These are phyloP conservation scores for Coniella lustricola DNA, from an alignment of 2,329 filamentous ascomycete species.

Conservation along the genomic window DNA sequence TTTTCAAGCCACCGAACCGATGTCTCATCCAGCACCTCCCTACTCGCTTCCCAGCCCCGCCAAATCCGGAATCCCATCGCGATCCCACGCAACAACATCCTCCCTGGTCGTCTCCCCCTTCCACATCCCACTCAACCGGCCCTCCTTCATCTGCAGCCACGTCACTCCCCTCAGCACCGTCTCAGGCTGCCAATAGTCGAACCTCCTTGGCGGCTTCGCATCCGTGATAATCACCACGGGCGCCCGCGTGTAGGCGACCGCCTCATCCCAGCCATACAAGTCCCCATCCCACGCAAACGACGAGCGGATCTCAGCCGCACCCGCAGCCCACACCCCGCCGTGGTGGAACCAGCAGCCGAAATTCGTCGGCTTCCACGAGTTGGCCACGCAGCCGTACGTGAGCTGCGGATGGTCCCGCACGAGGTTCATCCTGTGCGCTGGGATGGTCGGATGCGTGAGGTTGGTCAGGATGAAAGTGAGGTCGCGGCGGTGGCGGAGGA, in stretches of 20 bases:
- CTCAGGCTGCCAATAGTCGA: neutral
- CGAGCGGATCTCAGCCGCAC: neutral
- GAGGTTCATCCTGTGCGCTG: neutral
- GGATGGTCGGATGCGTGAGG: conserved; percentile 7
- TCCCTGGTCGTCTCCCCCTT: neutral
- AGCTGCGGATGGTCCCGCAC: conserved; percentile 1
- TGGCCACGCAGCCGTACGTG: conserved; percentile 2
- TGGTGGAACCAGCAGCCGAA: conserved; percentile 13
- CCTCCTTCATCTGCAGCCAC: neutral
- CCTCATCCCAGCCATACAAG: conserved; percentile 14
- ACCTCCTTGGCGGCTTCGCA: neutral
- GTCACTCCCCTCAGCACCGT: neutral
- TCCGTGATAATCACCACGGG: conserved; percentile 2
- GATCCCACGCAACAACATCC: conserved; percentile 2
- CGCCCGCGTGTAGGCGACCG: conserved; percentile 4
- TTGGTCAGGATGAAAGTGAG: conserved; percentile 7
- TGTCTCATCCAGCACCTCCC: no score
- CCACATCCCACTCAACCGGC: neutral
- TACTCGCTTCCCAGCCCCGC: neutral
- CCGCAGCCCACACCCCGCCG: neutral
- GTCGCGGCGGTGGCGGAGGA: neutral
- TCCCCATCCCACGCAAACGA: conserved; percentile 15
- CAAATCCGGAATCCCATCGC: neutral
- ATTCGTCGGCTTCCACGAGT: conserved; percentile 13
- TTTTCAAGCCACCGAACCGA: no score